phyloP scores from a whole-genome alignment of 1,284 basidiomycete species.

The Pterula multifida region DNA sequence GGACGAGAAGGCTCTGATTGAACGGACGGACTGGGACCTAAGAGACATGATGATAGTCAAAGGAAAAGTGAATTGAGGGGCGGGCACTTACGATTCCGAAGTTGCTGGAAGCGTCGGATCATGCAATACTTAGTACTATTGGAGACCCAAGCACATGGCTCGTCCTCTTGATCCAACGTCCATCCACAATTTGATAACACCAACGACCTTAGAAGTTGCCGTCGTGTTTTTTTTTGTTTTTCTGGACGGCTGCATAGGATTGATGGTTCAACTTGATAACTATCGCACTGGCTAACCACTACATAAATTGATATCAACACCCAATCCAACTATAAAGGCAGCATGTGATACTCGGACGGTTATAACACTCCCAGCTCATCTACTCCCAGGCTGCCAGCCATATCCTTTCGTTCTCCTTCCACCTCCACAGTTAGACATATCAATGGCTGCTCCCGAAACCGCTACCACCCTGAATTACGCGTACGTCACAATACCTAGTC shows the following conservation, averaged over 20 bases:
- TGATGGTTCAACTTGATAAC: background rate
- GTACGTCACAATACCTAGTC: background rate
- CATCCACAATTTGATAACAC: too few species aligned
- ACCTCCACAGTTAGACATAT: too few species aligned
- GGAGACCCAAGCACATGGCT: too few species aligned
- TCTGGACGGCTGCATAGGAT: too few species aligned
- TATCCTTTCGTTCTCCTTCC: background rate
- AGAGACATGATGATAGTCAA: slow-evolving; percentile 21
- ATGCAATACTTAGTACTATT: too few species aligned
- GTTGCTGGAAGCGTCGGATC: background rate
- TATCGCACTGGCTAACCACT: background rate
- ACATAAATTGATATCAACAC: background rate
- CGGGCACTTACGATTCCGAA: background rate
- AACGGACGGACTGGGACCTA: slow-evolving; percentile 22
- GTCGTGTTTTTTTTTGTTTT: too few species aligned
- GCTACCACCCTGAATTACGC: background rate
- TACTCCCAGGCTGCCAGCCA: background rate
- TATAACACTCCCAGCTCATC: background rate
- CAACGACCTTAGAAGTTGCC: too few species aligned
- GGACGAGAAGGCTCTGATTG: slow-evolving; percentile 25
- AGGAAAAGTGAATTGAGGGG: slow-evolving; percentile 6
- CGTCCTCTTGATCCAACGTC: too few species aligned
- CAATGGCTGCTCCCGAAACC: background rate
- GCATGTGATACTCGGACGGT: background rate
- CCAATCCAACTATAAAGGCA: background rate